A percentile compares a stretch with the other conserved stretches of the same genome.
phyloP scores from a whole-genome alignment of 257 asterid species.

The Lavandula angustifolia region DNA sequence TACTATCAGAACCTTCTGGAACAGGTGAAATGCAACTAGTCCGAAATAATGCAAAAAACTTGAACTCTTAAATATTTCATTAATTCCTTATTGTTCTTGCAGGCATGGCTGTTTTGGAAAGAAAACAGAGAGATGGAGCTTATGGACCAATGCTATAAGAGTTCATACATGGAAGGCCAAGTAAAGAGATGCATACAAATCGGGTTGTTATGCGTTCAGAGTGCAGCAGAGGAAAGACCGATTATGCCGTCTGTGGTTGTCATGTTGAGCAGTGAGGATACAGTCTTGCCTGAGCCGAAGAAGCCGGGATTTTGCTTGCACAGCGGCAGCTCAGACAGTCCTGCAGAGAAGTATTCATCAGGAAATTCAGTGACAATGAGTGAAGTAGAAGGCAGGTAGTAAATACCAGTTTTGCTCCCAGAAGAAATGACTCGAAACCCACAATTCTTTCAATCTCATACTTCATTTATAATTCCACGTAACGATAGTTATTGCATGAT shows the following conservation, averaged over 20 bases:
- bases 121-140: slow-evolving; percentile 29
- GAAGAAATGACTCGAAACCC: not conserved
- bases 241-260: slow-evolving; percentile 20
- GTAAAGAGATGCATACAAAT: slow-evolving; percentile 20
- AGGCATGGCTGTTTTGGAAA: slow-evolving; percentile 27
- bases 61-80: no score
- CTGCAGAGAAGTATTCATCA: not conserved
- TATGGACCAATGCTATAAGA: slow-evolving; percentile 32
- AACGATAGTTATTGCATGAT: no score
- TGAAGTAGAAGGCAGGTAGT: not conserved
- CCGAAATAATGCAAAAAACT: not conserved
- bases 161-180: slow-evolving; percentile 26
- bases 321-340: no score
- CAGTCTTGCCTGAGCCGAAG: no score
- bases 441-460: no score
- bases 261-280: no score
- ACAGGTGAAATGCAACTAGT: not conserved
- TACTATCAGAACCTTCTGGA: slow-evolving; percentile 23
- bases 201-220: slow-evolving; percentile 20
- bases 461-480: not conserved
- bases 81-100: no score
- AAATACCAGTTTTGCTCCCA: not conserved
- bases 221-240: slow-evolving; percentile 13
- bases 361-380: not conserved
- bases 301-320: no score